These are phyloP conservation scores for Batkoa obscura DNA, from an alignment of 371 early-diverging fungal genomes.

Conservation along the genomic window DNA sequence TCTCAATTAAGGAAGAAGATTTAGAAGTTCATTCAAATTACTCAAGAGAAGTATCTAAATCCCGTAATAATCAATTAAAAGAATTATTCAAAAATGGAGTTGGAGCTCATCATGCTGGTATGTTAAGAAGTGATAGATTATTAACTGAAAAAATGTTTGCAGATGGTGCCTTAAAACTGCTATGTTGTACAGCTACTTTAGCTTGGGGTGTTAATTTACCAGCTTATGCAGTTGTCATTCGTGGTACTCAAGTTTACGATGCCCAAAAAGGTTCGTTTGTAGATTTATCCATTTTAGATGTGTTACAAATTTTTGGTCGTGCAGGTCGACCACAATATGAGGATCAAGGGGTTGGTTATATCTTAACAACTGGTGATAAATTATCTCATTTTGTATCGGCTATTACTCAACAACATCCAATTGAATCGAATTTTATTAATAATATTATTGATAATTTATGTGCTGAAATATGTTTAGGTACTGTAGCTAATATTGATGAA, in stretches of 20 bases:
- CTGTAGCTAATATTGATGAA: slow-evolving; percentile 82
- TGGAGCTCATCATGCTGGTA: slow-evolving; percentile 97
- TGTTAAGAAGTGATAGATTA: slow-evolving; percentile 78
- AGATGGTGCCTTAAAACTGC: slow-evolving; percentile 68
- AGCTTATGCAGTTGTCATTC: slow-evolving; percentile 96
- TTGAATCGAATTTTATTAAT: slow-evolving; percentile 83
- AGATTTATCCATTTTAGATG: slow-evolving; percentile 87
- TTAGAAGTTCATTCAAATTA: slow-evolving; percentile 10
- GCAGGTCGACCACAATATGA: slow-evolving; percentile 98
- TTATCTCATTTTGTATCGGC: slow-evolving; percentile 80
- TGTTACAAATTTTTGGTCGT: slow-evolving; percentile 98
- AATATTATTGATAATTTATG: slow-evolving; percentile 86
- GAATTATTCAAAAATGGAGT: slow-evolving; percentile 71
- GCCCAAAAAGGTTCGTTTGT: slow-evolving; percentile 79
- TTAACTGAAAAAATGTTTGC: slow-evolving; percentile 84
- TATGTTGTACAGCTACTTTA: slow-evolving; percentile 97
- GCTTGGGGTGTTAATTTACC: slow-evolving; percentile 99
- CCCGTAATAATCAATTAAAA: slow-evolving; percentile 66
- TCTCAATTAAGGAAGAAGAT: slow-evolving; percentile 15
- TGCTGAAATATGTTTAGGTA: slow-evolving; percentile 92
- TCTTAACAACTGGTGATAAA: slow-evolving; percentile 81
- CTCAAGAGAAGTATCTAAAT: slow-evolving; percentile 24
- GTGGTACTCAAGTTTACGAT: slow-evolving; percentile 95
- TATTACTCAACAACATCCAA: slow-evolving; percentile 92
- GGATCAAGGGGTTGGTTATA: slow-evolving; percentile 73